Evolutionary conservation across 257 asterid genomes (phyloP), one percentile per base, ranked within the genome.

Genomic region (Coffea eugenioides): DNA sequence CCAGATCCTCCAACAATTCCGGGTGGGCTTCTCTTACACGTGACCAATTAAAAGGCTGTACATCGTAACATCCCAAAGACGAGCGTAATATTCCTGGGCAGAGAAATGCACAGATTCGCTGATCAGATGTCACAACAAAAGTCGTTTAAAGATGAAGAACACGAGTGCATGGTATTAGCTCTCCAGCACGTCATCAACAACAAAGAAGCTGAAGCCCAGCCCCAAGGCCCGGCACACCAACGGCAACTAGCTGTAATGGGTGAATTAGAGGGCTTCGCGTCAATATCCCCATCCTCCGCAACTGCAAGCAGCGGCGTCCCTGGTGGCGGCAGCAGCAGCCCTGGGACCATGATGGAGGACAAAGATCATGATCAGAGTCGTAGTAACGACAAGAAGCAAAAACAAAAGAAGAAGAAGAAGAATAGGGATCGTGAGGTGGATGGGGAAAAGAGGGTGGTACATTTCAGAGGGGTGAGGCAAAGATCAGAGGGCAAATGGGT

Each of bases 401-500:
- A 23, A 3, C 12, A 45, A 6, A 61, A n/a, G 59, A 23, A 62
- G 61, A 73, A 39, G 69, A 65, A 59, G 54, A 65, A 52, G 59
- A 74, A 15, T 68, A 64, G 70, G 57, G 6, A 45, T 27, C 8
- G 51, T 36, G 79, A 65, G 45, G 75, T 27, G 8, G 59, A 51
- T 51, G 56, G 14, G 56, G 16, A 10, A 5, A 20, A 2, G 59
- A 6, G 21, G 16, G 16, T 5, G 16, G 2, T 54, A 14, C 1
- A 56, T 0, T 62, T 1, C 43, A 76, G 46, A 12, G 62, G 72
- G 31, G 79, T 64, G 25, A 14, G 79, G 12, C 61, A 46, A 46
- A 62, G 79, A 62, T n/a, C 14, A 69, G 72, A 23, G 69, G 84
- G 84, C 7, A 85, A 77, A 13, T 85, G 86, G 84, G 86, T 39